Base-by-base conservation (phyloP, 23 red algal species). In the Gracilaria gracilis region DNA sequence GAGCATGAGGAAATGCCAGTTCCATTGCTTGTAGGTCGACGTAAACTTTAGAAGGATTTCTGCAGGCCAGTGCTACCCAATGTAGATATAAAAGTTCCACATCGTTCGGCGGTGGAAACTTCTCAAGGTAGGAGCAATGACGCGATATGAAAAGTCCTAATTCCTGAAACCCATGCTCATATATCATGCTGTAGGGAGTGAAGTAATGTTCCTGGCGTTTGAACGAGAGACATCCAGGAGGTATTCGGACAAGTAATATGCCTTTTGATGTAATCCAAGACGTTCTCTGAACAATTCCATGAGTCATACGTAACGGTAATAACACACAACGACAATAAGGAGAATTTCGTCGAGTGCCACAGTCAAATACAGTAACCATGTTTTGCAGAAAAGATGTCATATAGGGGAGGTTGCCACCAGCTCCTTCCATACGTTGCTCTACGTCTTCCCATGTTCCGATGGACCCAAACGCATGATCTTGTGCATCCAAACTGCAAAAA, bases 321-420 rank as follows among this genome's bases (percentile, higher is more conserved):
- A n/a, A n/a, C n/a, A n/a, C n/a, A n/a, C n/a, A n/a, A n/a, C n/a
- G n/a, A n/a, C n/a, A n/a, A n/a, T n/a, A n/a, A n/a, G n/a, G n/a
- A n/a, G n/a, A n/a, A n/a, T n/a, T n/a, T n/a, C n/a, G n/a, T n/a
- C n/a, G n/a, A n/a, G n/a, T 12, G 76, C 79, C 53, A 31, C 51
- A 2, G 50, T 83, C 79, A 61, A 83, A 83, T 39, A 42, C 15
- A 39, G 79, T 64, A 29, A 58, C 24, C 79, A 83, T 64, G 14
- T 19, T 36, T n/a, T 58, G 79, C 40, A 83, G 15, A 3, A 83
- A 50, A 19, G 29, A 50, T 17, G 9, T 83, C 53, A 55, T 25
- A 55, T 28, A 83, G 1, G 44, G 44, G 1, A 53, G 79, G 64
- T 83, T 83, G 2, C 21, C 79, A 62, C 53, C 15, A 13, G 53